Conservation (phyloP, 2,329 filamentous ascomycete genomes). For the Sarocladium strictum region DNA sequence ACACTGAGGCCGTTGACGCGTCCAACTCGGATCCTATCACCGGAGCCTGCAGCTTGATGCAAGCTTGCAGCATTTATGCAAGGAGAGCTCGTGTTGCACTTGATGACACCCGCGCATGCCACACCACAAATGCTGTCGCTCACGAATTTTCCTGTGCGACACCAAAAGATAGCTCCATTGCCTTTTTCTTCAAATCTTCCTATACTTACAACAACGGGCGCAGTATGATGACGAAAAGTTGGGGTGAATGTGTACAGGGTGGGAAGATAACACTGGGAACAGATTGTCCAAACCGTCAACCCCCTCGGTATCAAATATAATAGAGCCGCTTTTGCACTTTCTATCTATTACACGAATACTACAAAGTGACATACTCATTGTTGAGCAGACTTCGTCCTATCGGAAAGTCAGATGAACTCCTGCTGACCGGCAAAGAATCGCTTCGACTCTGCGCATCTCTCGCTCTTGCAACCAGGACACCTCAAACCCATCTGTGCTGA, state of each 20-base stretch:
- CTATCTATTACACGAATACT: not conserved
- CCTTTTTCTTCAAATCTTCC: too few species aligned
- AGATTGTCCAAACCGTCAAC: too few species aligned
- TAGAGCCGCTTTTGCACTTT: not conserved
- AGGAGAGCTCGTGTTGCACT: slow-evolving; percentile 4
- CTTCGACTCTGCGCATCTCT: slow-evolving; percentile 75
- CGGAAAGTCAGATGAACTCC: slow-evolving; percentile 12
- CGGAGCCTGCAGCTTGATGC: not conserved
- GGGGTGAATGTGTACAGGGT: too few species aligned
- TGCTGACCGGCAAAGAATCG: slow-evolving; percentile 52
- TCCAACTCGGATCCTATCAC: not conserved
- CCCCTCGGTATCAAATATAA: too few species aligned
- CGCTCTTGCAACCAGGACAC: slow-evolving; percentile 90
- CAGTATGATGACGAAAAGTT: too few species aligned
- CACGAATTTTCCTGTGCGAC: too few species aligned
- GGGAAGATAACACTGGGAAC: too few species aligned
- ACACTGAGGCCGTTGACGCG: not conserved
- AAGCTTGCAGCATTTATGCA: slow-evolving; percentile 1
- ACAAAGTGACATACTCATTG: not conserved
- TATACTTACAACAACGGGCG: too few species aligned
- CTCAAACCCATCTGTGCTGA: slow-evolving; percentile 83
- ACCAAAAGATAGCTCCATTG: too few species aligned
- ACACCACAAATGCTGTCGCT: too few species aligned
- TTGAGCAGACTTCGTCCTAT: not conserved
- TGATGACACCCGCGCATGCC: not conserved